A percentile compares a stretch with the other conserved stretches of the same genome.
Conservation (phyloP, 2,329 filamentous ascomycete species). For the Calonectria honghensis region DNA sequence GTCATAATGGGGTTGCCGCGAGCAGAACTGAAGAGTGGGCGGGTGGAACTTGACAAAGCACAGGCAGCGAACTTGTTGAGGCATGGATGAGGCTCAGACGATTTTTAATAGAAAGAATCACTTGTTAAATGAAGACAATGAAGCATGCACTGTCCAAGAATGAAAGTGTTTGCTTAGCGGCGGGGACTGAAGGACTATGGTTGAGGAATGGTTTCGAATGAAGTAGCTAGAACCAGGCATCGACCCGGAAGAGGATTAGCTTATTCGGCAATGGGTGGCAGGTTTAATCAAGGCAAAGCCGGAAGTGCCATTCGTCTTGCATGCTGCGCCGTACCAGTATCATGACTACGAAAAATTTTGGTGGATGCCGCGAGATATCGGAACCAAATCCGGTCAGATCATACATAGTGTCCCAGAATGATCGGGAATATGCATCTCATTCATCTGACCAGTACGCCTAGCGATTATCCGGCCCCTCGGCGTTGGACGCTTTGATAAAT, state of each 20-base stretch:
- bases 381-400: neutral
- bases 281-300: constrained; percentile 6
- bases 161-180: neutral
- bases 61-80: neutral
- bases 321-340: constrained; percentile 1
- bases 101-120: neutral
- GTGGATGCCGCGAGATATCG: neutral
- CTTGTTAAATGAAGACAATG: neutral
- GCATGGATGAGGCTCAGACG: neutral
- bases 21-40: neutral
- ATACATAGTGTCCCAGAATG: too few relatives aligned
- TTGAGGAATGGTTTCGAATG: neutral
- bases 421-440: neutral
- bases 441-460: too few relatives aligned
- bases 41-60: neutral
- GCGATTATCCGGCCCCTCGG: neutral
- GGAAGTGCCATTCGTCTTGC: neutral
- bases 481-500: neutral
- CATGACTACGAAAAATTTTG: neutral
- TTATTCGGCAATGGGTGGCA: neutral
- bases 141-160: neutral
- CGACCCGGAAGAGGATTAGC: neutral
- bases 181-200: neutral
- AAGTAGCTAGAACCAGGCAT: neutral
- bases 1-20: neutral